These are phyloP conservation scores for Trapa incisa DNA, from an alignment of 345 rosid species.

Conservation along the genomic window DNA sequence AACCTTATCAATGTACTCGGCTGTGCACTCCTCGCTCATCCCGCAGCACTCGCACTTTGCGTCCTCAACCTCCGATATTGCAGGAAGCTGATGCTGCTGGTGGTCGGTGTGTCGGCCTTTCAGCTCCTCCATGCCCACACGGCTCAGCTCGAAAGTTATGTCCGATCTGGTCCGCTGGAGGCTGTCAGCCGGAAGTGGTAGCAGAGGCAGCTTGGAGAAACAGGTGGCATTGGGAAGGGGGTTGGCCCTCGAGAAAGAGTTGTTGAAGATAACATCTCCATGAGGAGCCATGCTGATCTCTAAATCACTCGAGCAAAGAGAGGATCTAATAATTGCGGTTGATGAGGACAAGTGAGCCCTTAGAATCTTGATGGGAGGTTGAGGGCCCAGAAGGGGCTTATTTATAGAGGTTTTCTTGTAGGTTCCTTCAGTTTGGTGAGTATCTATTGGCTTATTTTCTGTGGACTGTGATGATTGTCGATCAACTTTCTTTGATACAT, in stretches of 20 bases:
- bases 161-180: constrained; percentile 63
- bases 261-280: constrained; percentile 26
- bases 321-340: neutral
- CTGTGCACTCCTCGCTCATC: constrained; percentile 80
- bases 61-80: constrained; percentile 65
- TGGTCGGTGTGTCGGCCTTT: constrained; percentile 11
- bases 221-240: constrained; percentile 10
- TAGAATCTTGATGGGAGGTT: constrained; percentile 1
- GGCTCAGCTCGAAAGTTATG: constrained; percentile 34
- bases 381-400: constrained; percentile 2
- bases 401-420: constrained; percentile 15
- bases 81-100: constrained; percentile 20
- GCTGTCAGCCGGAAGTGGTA: constrained; percentile 30
- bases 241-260: constrained; percentile 10
- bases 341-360: neutral
- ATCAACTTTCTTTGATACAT: constrained; percentile 16
- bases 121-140: constrained; percentile 13
- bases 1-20: constrained; percentile 60
- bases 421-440: constrained; percentile 1
- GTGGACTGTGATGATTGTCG: constrained; percentile 30
- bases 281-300: constrained; percentile 44
- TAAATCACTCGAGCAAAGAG: neutral
- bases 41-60: constrained; percentile 90
- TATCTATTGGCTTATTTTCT: constrained; percentile 9
- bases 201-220: constrained; percentile 47